Conservation (phyloP, 1,284 basidiomycete species). For the Tremellales sp. region DNA sequence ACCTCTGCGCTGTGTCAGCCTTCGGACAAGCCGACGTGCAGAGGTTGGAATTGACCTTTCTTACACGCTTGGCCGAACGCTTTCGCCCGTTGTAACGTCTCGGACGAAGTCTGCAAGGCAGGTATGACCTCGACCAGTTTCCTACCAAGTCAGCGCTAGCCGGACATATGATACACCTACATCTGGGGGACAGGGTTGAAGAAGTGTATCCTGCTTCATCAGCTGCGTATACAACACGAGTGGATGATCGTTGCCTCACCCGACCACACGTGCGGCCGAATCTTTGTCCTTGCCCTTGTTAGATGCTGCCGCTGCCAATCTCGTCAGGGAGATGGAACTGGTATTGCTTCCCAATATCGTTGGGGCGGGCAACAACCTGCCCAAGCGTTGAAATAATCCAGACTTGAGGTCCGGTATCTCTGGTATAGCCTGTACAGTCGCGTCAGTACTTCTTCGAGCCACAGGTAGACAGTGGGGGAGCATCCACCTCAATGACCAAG, state of each 20-base stretch:
- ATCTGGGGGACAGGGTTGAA: constrained; percentile 95
- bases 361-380: constrained; percentile 62
- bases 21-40: background rate
- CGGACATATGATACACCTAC: constrained; percentile 32
- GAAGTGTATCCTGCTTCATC: constrained; percentile 67
- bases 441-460: background rate
- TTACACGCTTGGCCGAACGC: constrained; percentile 83
- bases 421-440: constrained; percentile 70
- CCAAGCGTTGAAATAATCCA: constrained; percentile 69
- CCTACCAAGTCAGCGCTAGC: constrained; percentile 48
- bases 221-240: background rate
- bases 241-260: constrained; percentile 5
- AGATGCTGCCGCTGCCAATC: constrained; percentile 79
- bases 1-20: constrained; percentile 58
- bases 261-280: constrained; percentile 64
- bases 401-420: constrained; percentile 80
- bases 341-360: constrained; percentile 91
- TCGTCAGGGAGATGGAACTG: constrained; percentile 88
- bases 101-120: constrained; percentile 78
- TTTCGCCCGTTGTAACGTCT: constrained; percentile 71
- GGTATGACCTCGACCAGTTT: constrained; percentile 90
- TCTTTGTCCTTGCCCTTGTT: constrained; percentile 50
- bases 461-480: background rate
- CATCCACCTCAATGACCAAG: constrained; percentile 78
- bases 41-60: constrained; percentile 61